Percentiles rank a stretch among this genome's conserved stretches.
phyloP scores from a whole-genome alignment of 1,284 basidiomycete species.

The Lentinula novae-zelandiae region DNA sequence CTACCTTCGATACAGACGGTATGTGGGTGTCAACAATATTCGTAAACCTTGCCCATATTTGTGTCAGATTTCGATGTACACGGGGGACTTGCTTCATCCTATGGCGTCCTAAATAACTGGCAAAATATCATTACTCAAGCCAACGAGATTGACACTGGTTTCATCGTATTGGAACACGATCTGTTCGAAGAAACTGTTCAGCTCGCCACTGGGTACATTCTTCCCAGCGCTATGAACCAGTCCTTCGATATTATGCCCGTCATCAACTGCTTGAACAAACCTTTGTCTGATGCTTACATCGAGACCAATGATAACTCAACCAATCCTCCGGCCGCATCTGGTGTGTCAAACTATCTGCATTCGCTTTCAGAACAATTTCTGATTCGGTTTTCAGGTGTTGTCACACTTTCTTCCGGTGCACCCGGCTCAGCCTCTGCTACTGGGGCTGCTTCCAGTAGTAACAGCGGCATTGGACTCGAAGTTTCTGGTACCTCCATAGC shows the following conservation, averaged over 20 bases:
- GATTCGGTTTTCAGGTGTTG: constrained; percentile 16
- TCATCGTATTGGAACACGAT: constrained; percentile 77
- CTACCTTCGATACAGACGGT: constrained; percentile 67
- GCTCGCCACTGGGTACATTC: constrained; percentile 67
- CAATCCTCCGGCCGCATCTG: constrained; percentile 40
- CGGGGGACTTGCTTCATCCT: constrained; percentile 55
- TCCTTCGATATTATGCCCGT: constrained; percentile 65
- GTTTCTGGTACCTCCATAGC: background rate
- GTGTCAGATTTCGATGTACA: constrained; percentile 70
- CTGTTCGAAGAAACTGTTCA: constrained; percentile 67
- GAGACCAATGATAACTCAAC: constrained; percentile 64
- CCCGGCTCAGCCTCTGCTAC: constrained; percentile 26
- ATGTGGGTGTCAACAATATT: constrained; percentile 15
- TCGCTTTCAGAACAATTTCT: background rate
- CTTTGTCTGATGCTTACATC: constrained; percentile 57
- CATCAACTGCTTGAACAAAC: constrained; percentile 60
- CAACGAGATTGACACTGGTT: constrained; percentile 46
- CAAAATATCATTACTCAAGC: constrained; percentile 56
- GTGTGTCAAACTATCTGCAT: constrained; percentile 20
- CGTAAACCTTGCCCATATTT: background rate
- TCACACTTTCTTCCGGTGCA: constrained; percentile 31
- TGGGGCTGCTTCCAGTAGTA: background rate
- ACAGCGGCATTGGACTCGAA: background rate
- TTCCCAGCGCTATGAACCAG: constrained; percentile 62
- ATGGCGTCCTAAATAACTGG: constrained; percentile 63